Base-by-base conservation (phyloP, 495 filamentous ascomycete species). In the Trichoderma erinaceum region DNA sequence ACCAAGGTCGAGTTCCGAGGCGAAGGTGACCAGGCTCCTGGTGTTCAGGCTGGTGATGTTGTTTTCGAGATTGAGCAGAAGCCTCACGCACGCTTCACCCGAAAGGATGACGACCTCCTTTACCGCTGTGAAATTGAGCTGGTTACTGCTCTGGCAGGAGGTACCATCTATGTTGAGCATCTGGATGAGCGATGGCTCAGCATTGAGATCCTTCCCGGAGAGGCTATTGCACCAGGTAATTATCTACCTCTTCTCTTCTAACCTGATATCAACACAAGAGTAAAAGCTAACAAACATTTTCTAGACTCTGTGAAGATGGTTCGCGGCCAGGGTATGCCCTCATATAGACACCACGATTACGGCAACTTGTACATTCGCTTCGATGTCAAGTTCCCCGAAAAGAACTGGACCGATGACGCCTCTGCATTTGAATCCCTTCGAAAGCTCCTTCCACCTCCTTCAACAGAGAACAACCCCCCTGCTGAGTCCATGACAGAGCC, bases 301-400 rank as follows among this genome's bases (percentile, higher is more conserved):
- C 68, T 70, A 98, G 95, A 90, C 72, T 80, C 89, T 52, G 87
- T 98, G 73, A 99, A 97, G 85, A 89, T 96, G 78, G 91, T 99
- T 74, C 90, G 90, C 70, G 93, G 93, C 66, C 96, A 99, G 79
- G 95, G 95, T 81, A 99, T 99, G 95, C 95, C 95, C 46, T 97
- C 96, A 0, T 90, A 87, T 80, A 89, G 96, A 69, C 96, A 98
- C 78, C 96, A 99, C 80, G 91, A 97, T 79, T 89, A 85, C 76
- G 95, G 95, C 69, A 99, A 98, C 80, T 87, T 99, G 69, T 99
- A 95, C 81, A 91, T 98, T 75, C 92, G 96, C 77, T 99, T 99
- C 83, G 87, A 91, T 70, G 92, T 99, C 81, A 96, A 96, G 80
- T 97, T 99, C 87, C 95, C 95, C 68, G 84, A 83, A 76, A 85